Evolutionary conservation across 139 green algal species (phyloP).

Genomic region (Zygnema circumcarinatum): DNA sequence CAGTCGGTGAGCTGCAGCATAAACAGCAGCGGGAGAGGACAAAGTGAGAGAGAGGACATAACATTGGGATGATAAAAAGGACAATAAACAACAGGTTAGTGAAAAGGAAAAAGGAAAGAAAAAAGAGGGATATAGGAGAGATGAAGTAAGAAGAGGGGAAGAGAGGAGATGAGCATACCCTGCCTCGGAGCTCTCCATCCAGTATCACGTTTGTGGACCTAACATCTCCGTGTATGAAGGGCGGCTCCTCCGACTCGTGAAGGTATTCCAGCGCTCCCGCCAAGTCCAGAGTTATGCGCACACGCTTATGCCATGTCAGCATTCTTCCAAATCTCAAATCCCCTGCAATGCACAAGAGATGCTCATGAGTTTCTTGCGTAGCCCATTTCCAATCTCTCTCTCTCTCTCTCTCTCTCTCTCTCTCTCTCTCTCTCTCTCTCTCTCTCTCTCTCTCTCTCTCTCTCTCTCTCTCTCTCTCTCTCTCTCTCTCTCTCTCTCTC

Average conservation of each 20-base stretch:
- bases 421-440: no score
- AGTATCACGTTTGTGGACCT: conserved; percentile 73
- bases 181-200: conserved; percentile 63
- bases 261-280: conserved; percentile 70
- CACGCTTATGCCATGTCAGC: conserved; percentile 39
- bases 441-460: no score
- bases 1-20: conserved; percentile 24
- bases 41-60: background rate
- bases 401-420: no score
- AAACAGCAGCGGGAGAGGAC: background rate
- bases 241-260: conserved; percentile 72
- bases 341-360: no score
- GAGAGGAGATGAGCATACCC: background rate
- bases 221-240: conserved; percentile 85
- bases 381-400: no score
- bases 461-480: no score
- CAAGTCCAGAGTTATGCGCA: conserved; percentile 50
- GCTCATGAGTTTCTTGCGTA: no score
- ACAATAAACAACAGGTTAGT: no score
- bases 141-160: background rate
- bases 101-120: no score
- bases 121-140: no score
- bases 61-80: background rate
- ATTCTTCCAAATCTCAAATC: conserved; percentile 43
- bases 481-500: no score